Conservation (phyloP, 2,329 filamentous ascomycete species). For the Xylariomycetidae sp. region DNA sequence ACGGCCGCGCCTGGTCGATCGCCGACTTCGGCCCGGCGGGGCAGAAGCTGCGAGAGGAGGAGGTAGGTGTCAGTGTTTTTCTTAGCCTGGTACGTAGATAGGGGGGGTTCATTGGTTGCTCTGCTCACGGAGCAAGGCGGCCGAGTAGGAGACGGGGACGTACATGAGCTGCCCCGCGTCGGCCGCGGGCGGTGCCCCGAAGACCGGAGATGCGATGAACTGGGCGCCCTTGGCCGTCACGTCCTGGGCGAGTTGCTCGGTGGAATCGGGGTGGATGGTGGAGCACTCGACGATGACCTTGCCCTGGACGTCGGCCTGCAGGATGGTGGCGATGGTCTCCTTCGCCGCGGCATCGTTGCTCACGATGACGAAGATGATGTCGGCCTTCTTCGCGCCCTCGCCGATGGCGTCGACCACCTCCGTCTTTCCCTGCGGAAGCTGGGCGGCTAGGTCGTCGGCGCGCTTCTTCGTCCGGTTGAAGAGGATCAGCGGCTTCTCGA, state of each 20-base stretch:
- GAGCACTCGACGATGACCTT: slow-evolving; percentile 86
- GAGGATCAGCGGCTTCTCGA: slow-evolving; percentile 66
- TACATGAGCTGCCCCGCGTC: slow-evolving; percentile 56
- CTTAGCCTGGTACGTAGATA: too few species aligned
- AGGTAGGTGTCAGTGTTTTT: too few species aligned
- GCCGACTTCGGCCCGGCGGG: slow-evolving; percentile 52
- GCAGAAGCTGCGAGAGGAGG: slow-evolving; percentile 39
- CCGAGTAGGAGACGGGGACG: too few species aligned
- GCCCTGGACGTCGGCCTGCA: slow-evolving; percentile 51
- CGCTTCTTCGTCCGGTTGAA: slow-evolving; percentile 73
- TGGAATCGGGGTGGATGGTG: slow-evolving; percentile 79
- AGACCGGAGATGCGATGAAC: slow-evolving; percentile 69
- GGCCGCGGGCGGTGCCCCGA: slow-evolving; percentile 57
- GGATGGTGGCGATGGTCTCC: slow-evolving; percentile 50
- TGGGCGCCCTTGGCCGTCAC: slow-evolving; percentile 55
- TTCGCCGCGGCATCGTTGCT: slow-evolving; percentile 71
- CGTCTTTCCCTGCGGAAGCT: slow-evolving; percentile 55
- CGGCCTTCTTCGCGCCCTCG: slow-evolving; percentile 61
- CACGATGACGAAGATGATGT: slow-evolving; percentile 78
- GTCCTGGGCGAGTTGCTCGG: slow-evolving; percentile 55
- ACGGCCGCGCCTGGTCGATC: slow-evolving; percentile 58
- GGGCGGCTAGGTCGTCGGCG: slow-evolving; percentile 55
- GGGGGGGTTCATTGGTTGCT: too few species aligned
- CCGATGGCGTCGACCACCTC: slow-evolving; percentile 57
- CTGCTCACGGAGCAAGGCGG: too few species aligned